Conservation (phyloP, 352 stramenopile genomes). For the Phytophthora pisi region DNA sequence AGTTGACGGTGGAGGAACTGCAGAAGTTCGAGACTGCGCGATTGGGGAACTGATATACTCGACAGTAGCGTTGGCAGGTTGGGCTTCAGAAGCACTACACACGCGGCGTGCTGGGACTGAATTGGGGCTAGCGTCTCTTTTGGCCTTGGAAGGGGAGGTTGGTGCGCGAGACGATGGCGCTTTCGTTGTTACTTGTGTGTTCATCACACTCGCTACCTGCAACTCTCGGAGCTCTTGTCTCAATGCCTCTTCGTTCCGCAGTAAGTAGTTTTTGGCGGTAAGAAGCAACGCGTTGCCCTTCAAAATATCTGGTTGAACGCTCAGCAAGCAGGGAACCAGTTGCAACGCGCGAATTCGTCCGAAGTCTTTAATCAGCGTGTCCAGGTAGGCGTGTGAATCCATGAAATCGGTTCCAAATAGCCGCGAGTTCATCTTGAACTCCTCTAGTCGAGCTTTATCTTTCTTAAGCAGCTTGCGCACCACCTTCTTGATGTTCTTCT, state of each 20-base stretch:
- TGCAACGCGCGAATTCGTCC: constrained; percentile 58
- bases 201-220: constrained; percentile 1
- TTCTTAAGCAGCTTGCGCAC: constrained; percentile 74
- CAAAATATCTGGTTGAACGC: constrained; percentile 64
- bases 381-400: constrained; percentile 68
- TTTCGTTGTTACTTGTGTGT: not conserved
- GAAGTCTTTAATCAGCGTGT: constrained; percentile 72
- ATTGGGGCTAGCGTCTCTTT: not conserved
- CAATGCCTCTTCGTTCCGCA: constrained; percentile 49
- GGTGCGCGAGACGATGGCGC: not conserved
- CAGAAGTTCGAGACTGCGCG: not conserved
- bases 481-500: constrained; percentile 75
- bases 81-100: not conserved
- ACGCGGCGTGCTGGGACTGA: not conserved
- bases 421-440: constrained; percentile 85
- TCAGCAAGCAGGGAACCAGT: constrained; percentile 69
- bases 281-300: constrained; percentile 64
- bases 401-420: constrained; percentile 85
- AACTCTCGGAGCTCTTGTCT: constrained; percentile 38
- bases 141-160: not conserved
- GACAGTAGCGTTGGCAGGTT: not conserved
- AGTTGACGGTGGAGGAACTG: not conserved
- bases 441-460: constrained; percentile 60
- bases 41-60: not conserved
- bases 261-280: constrained; percentile 52